Evolutionary conservation across 805 yeast species (phyloP).

Genomic region (Lachancea quebecensis): DNA sequence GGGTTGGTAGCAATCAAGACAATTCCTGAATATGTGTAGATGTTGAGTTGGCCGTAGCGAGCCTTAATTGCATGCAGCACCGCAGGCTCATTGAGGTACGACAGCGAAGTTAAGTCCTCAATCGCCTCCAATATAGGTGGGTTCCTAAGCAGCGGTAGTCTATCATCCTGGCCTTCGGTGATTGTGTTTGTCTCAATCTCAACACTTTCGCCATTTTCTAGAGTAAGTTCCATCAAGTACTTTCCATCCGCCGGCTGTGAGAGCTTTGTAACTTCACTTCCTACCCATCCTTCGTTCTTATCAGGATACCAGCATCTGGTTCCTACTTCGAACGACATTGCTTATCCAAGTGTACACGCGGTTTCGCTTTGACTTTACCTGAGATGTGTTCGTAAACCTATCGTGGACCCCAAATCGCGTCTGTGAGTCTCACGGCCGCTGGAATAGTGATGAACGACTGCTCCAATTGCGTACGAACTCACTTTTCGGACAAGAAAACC

Average conservation of each 20-base stretch:
- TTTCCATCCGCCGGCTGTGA: conserved; percentile 34
- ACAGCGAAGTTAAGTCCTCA: conserved; percentile 86
- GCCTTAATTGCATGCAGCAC: conserved; percentile 88
- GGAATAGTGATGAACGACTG: too few relatives aligned
- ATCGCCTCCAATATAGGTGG: conserved; percentile 90
- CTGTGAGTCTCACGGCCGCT: too few relatives aligned
- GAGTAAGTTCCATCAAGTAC: conserved; percentile 43
- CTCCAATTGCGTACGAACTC: too few relatives aligned
- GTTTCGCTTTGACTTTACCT: neutral
- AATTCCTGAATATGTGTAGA: conserved; percentile 94
- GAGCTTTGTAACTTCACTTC: conserved; percentile 50
- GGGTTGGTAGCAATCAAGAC: conserved; percentile 96
- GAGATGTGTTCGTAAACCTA: too few relatives aligned
- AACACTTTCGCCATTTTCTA: conserved; percentile 45
- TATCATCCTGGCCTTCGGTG: conserved; percentile 26
- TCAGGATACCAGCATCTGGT: conserved; percentile 77
- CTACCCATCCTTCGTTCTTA: conserved; percentile 64
- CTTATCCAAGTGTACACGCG: neutral
- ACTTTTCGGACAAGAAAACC: neutral
- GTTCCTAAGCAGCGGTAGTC: conserved; percentile 76
- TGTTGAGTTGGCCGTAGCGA: conserved; percentile 82
- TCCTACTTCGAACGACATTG: conserved; percentile 43
- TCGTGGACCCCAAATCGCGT: too few relatives aligned
- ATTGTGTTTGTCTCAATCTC: conserved; percentile 41
- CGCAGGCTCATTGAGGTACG: conserved; percentile 93